Evolutionary conservation across 1,284 basidiomycete species (phyloP), one percentile per base, ranked within the genome.

Genomic region (Pyrrhoderma lamaoense): DNA sequence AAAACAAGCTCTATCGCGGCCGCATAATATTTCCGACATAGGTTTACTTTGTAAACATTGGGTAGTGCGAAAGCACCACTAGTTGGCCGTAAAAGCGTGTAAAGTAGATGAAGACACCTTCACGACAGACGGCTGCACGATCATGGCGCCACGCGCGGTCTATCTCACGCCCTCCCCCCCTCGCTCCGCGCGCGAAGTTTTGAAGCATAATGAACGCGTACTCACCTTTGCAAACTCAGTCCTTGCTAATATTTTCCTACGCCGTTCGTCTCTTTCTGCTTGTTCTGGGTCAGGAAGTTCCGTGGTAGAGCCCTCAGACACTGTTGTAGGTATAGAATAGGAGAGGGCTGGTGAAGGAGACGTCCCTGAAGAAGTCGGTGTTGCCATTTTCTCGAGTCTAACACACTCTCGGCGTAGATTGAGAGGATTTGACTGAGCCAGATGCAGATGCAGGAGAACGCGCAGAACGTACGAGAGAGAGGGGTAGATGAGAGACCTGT

Each of bases 211-310:
- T 19, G 42, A 51, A 44, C 40, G 48, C 42, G 45, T 27, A 76
- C 85, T 67, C 66, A 88, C 85, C 72, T 82, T 82, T 21, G 83
- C 80, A 48, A 88, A 66, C 64, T 88, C 82, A 27, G 86, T 84
- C 57, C 82, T 76, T 38, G 82, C 84, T 46, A 86, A 66, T 59
- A 89, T 80, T 65, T 82, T 86, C 66, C 82, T 74, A 8, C 82
- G 77, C 56, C 80, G 72, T 57, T 78, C 70, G 42, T 84, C 82
- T 56, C 66, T 69, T 56, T 82, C 80, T 18, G 63, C 58, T 19
- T 69, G 60, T 31, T 72, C 69, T 8, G 65, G 61, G 35, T 71
- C 68, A 45, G 66, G 62, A 58, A 68, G 44, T 42, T 60, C 49
- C 52, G 60, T 58, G 14, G 62, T 47, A 50, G 65, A 52, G 39